Base-by-base conservation (phyloP, 768 basidiomycete genomes). In the Leccinum olivaceopallidum region DNA sequence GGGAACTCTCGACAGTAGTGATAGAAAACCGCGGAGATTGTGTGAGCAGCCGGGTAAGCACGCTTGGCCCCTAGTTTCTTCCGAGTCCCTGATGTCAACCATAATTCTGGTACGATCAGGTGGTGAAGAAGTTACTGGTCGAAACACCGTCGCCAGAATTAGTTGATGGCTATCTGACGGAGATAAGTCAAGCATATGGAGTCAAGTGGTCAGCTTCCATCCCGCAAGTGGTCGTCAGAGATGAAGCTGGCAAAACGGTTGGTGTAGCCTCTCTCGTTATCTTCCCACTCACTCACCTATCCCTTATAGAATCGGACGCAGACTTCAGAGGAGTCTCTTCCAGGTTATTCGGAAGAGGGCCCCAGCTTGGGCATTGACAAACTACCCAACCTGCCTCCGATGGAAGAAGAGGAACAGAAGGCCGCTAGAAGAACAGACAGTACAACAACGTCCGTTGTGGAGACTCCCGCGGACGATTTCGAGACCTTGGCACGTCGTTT, bases 181-280 rank as follows among this genome's bases (percentile, higher is more conserved):
- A 97, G 75, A 98, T 98, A 65, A 89, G 94, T 1, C 91, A 85
- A 71, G 94, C 87, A 10, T 98, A 97, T 68, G 83, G 85, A 13
- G 83, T 95, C 14, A 75, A 80, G 47, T 95, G 90, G 89, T 68
- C 78, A 4, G 73, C 85, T 30, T 74, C 80, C 26, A 58, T 63
- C 34, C 58, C 65, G 20, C 62, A 65, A 51, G 58, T 56, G 70
- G 66, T 28, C 67, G 73, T 57, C 67, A 67, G 53, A 76, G 71
- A 60, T 14, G 74, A 77, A 53, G 77, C 68, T 56, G 74, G 70
- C 53, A 66, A 70, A 59, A 75, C 75, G 77, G 85, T 85, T 56
- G 53, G 78, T 67, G 30, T 42, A 55, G n/a, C 7, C 20, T 18
- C 28, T 8, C 42, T 6, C 8, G 30, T 49, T 36, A 32, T 47